Conservation (phyloP, 257 asterid genomes). For the Jacaranda mimosifolia region DNA sequence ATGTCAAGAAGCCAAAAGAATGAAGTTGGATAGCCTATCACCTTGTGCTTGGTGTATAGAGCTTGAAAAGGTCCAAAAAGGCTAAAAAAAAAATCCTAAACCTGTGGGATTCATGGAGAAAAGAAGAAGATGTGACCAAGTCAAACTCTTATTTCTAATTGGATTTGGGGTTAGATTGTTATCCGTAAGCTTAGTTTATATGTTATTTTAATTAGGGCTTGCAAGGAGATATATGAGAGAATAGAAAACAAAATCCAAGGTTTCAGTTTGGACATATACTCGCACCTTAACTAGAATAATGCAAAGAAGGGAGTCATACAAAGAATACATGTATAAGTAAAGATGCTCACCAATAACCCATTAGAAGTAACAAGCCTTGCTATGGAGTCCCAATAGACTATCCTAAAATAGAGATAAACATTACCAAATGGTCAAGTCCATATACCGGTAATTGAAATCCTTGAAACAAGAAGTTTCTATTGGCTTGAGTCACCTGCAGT, state of each 20-base stretch:
- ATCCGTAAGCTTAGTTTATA: no score
- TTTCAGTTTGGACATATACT: slow-evolving; percentile 7
- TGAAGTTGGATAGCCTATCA: no score
- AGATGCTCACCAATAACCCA: slow-evolving; percentile 85
- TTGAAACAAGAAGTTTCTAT: slow-evolving; percentile 5
- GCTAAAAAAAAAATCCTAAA: no score
- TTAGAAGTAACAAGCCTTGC: slow-evolving; percentile 84
- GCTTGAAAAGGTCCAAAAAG: no score
- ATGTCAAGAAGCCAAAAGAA: no score
- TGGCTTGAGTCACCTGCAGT: slow-evolving; percentile 12
- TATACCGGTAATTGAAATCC: slow-evolving; percentile 27
- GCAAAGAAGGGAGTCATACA: neutral
- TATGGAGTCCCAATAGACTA: slow-evolving; percentile 91
- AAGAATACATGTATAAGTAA: neutral
- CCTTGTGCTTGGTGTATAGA: no score
- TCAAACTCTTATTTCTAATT: no score
- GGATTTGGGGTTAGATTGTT: no score
- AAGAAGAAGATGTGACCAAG: no score
- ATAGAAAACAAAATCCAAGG: slow-evolving; percentile 5
- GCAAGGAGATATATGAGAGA: no score
- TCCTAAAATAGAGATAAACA: slow-evolving; percentile 56
- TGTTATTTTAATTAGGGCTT: no score
- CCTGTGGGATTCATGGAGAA: no score
- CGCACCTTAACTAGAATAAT: neutral
- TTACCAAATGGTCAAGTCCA: slow-evolving; percentile 23